Conservation (phyloP, 2,329 filamentous ascomycete species). For the Penicillium griseofulvum region DNA sequence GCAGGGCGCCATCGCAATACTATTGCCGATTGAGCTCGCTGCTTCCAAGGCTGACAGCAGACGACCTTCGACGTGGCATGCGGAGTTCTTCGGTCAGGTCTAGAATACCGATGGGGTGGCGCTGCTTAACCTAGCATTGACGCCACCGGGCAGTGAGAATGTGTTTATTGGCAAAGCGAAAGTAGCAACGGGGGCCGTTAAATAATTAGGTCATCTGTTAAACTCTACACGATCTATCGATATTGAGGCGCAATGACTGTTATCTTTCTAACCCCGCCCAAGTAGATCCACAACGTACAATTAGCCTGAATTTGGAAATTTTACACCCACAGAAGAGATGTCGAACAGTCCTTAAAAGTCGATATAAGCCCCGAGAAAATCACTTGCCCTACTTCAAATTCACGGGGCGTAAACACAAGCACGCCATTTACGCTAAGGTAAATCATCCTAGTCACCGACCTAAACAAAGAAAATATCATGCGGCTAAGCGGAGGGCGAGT, state of each 20-base stretch:
- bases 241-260: not conserved
- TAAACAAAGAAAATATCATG: not conserved
- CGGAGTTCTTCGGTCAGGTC: conserved; percentile 13
- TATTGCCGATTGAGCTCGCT: conserved; percentile 16
- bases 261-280: not conserved
- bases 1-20: conserved; percentile 21
- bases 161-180: conserved; percentile 12
- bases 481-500: not conserved
- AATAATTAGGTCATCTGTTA: too few relatives aligned
- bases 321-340: not conserved
- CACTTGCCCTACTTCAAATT: not conserved
- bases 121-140: not conserved
- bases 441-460: not conserved
- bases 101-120: not conserved
- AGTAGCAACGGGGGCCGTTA: too few relatives aligned
- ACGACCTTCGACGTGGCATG: conserved; percentile 21
- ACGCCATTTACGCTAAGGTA: not conserved
- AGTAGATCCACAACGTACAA: not conserved
- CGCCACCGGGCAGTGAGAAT: conserved; percentile 11
- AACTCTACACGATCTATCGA: not conserved
- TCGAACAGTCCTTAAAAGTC: not conserved
- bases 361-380: not conserved
- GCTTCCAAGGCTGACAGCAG: conserved; percentile 12
- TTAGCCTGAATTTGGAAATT: not conserved
- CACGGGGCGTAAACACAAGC: not conserved